Conservation (phyloP, 768 basidiomycete genomes). For the Russula ochroleuca region DNA sequence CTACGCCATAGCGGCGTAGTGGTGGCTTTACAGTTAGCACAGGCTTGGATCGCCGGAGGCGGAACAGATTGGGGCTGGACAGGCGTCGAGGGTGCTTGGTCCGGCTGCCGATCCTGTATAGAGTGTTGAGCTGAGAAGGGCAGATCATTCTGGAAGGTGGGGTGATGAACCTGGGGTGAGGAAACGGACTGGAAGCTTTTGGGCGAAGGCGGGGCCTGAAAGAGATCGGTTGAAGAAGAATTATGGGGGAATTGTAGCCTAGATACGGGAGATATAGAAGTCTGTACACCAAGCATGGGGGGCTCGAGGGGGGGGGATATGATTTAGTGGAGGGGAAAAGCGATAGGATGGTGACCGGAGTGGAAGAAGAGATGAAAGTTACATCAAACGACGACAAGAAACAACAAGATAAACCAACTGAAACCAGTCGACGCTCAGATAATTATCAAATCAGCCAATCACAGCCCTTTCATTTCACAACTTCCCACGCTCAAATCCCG, state of each 20-base stretch:
- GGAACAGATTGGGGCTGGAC: constrained; percentile 18
- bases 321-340: not conserved
- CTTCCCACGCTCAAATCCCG: constrained; percentile 18
- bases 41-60: constrained; percentile 32
- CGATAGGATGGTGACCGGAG: constrained; percentile 16
- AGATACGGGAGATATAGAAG: constrained; percentile 25
- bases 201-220: constrained; percentile 23
- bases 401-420: constrained; percentile 17
- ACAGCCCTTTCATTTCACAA: constrained; percentile 5
- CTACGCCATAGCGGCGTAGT: constrained; percentile 83
- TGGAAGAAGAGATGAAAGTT: constrained; percentile 19
- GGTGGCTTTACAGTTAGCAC: constrained; percentile 72
- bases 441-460: constrained; percentile 26
- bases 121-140: constrained; percentile 17
- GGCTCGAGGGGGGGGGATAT: not conserved
- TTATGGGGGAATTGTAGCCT: constrained; percentile 26
- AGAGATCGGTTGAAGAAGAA: constrained; percentile 22
- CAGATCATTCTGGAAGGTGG: constrained; percentile 19
- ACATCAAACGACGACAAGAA: constrained; percentile 19
- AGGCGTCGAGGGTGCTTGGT: constrained; percentile 14
- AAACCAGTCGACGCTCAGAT: not conserved
- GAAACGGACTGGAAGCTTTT: constrained; percentile 21
- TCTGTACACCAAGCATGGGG: constrained; percentile 25
- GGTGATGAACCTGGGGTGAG: constrained; percentile 19
- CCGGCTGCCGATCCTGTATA: constrained; percentile 23